Evolutionary conservation across 768 basidiomycete genomes (phyloP).

Genomic region (Candolleomyces aberdarensis): DNA sequence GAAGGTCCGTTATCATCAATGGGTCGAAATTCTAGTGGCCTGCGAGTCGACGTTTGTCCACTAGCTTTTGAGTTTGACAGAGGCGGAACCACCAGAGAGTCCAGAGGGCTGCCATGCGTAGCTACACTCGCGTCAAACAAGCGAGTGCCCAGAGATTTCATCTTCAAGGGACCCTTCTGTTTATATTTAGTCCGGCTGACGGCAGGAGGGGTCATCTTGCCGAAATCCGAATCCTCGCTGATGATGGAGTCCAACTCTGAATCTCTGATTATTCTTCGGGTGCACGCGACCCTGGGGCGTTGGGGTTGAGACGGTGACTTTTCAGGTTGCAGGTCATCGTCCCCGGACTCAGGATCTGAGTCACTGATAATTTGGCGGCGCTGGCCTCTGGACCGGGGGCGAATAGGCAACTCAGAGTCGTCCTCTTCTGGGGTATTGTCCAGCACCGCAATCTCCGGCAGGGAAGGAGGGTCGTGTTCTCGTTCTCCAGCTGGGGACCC

Average conservation of each 20-base stretch:
- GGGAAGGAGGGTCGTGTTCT: too few relatives aligned
- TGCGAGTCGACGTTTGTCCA: background rate
- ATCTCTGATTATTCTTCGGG: background rate
- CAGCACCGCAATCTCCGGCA: too few relatives aligned
- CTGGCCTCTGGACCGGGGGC: too few relatives aligned
- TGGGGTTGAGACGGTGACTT: background rate
- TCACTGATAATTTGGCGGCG: background rate
- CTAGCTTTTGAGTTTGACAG: background rate
- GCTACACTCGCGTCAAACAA: conserved; percentile 9
- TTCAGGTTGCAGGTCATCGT: background rate
- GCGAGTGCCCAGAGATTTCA: conserved; percentile 6
- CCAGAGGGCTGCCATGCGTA: conserved; percentile 4
- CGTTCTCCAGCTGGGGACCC: background rate
- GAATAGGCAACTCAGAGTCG: too few relatives aligned
- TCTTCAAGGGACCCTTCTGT: background rate
- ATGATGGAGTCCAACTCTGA: background rate
- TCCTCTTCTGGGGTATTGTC: too few relatives aligned
- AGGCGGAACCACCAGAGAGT: conserved; percentile 3
- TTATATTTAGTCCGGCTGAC: background rate
- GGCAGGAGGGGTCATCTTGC: background rate
- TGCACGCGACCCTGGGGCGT: background rate
- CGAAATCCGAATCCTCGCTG: background rate
- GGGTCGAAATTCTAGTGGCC: conserved; percentile 4
- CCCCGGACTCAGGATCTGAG: background rate
- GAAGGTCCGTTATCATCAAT: background rate